phyloP scores from a whole-genome alignment of 768 basidiomycete species.

The Lactarius pseudohatsudake region DNA sequence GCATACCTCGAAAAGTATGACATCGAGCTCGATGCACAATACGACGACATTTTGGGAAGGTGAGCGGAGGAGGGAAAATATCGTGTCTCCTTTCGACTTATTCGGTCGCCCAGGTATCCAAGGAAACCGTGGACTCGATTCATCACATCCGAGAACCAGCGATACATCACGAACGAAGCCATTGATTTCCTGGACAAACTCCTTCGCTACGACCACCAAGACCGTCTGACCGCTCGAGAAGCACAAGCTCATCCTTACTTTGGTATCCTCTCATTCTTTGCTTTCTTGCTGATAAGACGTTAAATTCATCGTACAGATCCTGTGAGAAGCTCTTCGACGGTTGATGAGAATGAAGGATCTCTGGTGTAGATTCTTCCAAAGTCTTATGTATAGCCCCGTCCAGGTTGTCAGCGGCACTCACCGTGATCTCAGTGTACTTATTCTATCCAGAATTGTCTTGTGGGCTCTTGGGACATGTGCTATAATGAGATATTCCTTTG shows the following conservation, averaged over 20 bases:
- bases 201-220: slow-evolving; percentile 95
- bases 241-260: slow-evolving; percentile 94
- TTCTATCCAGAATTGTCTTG: slow-evolving; percentile 26
- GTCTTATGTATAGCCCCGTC: slow-evolving; percentile 17
- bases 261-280: slow-evolving; percentile 45
- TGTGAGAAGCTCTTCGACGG: slow-evolving; percentile 54
- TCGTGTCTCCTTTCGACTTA: slow-evolving; percentile 17
- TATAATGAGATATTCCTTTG: slow-evolving; percentile 23
- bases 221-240: slow-evolving; percentile 91
- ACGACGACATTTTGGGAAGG: slow-evolving; percentile 92
- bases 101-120: slow-evolving; percentile 59
- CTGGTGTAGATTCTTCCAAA: slow-evolving; percentile 35
- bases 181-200: slow-evolving; percentile 96
- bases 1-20: slow-evolving; percentile 93
- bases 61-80: slow-evolving; percentile 34
- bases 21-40: slow-evolving; percentile 93
- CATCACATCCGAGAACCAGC: slow-evolving; percentile 93
- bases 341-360: slow-evolving; percentile 63
- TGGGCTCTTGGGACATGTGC: slow-evolving; percentile 20
- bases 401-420: slow-evolving; percentile 23
- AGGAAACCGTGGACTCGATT: slow-evolving; percentile 95
- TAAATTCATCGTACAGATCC: slow-evolving; percentile 53
- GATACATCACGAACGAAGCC: slow-evolving; percentile 95
- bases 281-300: slow-evolving; percentile 26
- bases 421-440: slow-evolving; percentile 29